A percentile compares a stretch with the other conserved stretches of the same genome.
Evolutionary conservation across 2,329 filamentous ascomycete species (phyloP).

Genomic region (Magnaporthiopsis rhizophila): DNA sequence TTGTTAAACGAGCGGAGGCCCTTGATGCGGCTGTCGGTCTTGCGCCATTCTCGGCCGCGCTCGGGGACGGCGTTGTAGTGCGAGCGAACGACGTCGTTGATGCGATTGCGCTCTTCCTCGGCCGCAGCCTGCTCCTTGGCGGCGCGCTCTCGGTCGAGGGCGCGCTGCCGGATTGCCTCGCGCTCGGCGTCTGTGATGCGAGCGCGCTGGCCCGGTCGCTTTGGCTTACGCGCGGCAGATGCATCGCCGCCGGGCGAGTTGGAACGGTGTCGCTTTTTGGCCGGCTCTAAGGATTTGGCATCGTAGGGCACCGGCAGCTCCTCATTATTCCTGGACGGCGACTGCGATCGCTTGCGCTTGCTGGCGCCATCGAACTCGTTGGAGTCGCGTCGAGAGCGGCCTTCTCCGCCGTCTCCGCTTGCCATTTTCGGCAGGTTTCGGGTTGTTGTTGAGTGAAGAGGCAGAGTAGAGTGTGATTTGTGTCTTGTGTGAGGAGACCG

Average conservation of each 20-base stretch:
- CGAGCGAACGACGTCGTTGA: constrained; percentile 79
- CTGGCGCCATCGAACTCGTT: constrained; percentile 48
- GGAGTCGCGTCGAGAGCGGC: constrained; percentile 29
- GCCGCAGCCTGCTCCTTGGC: constrained; percentile 29
- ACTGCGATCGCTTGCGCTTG: constrained; percentile 40
- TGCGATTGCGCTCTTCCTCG: constrained; percentile 44
- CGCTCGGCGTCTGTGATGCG: constrained; percentile 61
- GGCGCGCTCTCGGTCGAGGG: constrained; percentile 45
- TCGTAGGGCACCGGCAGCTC: constrained; percentile 54
- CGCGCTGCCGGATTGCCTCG: constrained; percentile 56
- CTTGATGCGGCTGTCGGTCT: constrained; percentile 90
- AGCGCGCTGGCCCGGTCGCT: constrained; percentile 57
- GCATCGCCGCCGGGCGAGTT: constrained; percentile 30
- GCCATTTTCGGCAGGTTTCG: constrained; percentile 13
- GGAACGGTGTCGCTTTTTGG: constrained; percentile 50
- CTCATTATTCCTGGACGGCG: constrained; percentile 27
- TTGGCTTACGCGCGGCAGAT: constrained; percentile 51
- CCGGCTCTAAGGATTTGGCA: constrained; percentile 47
- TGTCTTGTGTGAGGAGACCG: neutral
- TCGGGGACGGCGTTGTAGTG: constrained; percentile 97
- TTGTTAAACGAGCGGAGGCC: constrained; percentile 94
- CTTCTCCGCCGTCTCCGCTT: constrained; percentile 20
- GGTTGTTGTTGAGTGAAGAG: constrained; percentile 14
- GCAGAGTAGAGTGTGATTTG: neutral
- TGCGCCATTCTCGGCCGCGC: constrained; percentile 87